A percentile compares a stretch with the other conserved stretches of the same genome.
These are phyloP conservation scores for Pythium phragmiticola DNA, from an alignment of 352 stramenopile genomes.

Conservation along the genomic window DNA sequence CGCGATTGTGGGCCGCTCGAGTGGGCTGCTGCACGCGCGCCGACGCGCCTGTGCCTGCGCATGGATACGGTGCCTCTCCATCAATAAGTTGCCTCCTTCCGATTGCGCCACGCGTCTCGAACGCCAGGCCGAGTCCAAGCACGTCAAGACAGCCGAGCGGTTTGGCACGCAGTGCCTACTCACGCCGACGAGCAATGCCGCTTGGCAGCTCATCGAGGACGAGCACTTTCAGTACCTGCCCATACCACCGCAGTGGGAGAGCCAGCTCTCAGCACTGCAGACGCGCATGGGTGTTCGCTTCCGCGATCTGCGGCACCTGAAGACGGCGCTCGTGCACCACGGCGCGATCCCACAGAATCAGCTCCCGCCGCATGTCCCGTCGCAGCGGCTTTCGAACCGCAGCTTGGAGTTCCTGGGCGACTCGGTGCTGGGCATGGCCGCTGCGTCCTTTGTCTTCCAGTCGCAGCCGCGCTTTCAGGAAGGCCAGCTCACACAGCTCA, in stretches of 20 bases:
- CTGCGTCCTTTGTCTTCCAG: slow-evolving; percentile 73
- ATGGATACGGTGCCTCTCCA: background rate
- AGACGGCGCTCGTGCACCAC: slow-evolving; percentile 75
- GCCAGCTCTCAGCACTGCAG: slow-evolving; percentile 49
- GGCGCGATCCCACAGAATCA: slow-evolving; percentile 50
- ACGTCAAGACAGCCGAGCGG: slow-evolving; percentile 10
- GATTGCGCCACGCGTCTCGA: slow-evolving; percentile 10
- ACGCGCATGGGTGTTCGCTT: slow-evolving; percentile 61
- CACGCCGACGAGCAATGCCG: slow-evolving; percentile 23
- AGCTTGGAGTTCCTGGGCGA: slow-evolving; percentile 84
- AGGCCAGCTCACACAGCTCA: slow-evolving; percentile 70
- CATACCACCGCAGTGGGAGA: slow-evolving; percentile 47
- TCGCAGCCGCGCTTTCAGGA: slow-evolving; percentile 64
- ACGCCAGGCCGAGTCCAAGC: slow-evolving; percentile 12
- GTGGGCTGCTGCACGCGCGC: background rate
- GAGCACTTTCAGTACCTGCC: slow-evolving; percentile 38
- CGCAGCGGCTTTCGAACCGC: slow-evolving; percentile 73
- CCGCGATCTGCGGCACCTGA: slow-evolving; percentile 49
- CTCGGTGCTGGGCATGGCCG: slow-evolving; percentile 64
- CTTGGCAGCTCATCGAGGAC: slow-evolving; percentile 29
- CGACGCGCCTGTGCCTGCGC: background rate
- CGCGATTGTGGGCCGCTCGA: background rate
- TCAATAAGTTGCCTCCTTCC: background rate
- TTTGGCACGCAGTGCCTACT: slow-evolving; percentile 26
- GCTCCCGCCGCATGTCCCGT: slow-evolving; percentile 38